These are phyloP conservation scores for Oryza glumipatula DNA, from an alignment of 176 grass and related monocot species.

Conservation along the genomic window DNA sequence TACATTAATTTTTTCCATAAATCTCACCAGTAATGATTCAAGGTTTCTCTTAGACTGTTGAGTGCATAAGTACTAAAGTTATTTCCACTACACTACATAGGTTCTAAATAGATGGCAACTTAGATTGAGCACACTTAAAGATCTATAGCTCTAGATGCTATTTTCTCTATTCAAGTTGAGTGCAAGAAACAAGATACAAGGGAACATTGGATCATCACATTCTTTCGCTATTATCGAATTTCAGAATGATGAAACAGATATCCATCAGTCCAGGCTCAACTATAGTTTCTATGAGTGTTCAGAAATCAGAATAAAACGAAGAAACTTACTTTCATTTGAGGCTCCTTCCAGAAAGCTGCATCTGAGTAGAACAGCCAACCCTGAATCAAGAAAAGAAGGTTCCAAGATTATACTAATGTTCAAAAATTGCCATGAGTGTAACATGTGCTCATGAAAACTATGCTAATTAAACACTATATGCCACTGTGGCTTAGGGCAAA, in stretches of 20 bases:
- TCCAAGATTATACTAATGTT: background rate
- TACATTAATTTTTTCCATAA: background rate
- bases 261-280: background rate
- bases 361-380: slow-evolving; percentile 93
- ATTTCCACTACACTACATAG: background rate
- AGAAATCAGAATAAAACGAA: slow-evolving; percentile 27
- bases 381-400: slow-evolving; percentile 57
- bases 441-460: slow-evolving; percentile 3
- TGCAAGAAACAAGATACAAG: background rate
- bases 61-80: background rate
- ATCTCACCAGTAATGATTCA: background rate
- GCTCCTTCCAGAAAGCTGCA: slow-evolving; percentile 82
- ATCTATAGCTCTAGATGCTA: background rate
- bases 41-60: background rate
- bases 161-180: background rate
- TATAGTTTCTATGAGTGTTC: slow-evolving; percentile 24
- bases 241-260: background rate
- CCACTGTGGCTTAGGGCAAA: slow-evolving; percentile 1
- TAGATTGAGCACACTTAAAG: background rate
- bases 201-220: background rate
- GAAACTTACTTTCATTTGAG: slow-evolving; percentile 88
- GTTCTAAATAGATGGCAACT: background rate
- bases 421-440: slow-evolving; percentile 1
- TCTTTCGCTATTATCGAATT: background rate
- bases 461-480: background rate